Evolutionary conservation across 495 filamentous ascomycete species (phyloP), one percentile per base, ranked within the genome.

Genomic region (Glarea lozoyensis): DNA sequence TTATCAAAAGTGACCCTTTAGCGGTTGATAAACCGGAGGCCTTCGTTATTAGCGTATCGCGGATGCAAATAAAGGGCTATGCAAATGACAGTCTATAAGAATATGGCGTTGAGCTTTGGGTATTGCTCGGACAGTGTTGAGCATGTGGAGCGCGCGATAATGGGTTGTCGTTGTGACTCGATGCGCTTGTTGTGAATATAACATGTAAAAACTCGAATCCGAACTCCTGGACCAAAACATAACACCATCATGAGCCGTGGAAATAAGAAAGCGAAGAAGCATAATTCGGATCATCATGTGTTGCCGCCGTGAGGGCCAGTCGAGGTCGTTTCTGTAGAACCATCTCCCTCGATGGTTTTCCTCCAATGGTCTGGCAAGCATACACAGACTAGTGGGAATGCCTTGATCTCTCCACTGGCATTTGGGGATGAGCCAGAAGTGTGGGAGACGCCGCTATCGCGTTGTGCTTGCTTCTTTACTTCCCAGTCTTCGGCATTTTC

Each of bases 351-450:
- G 54, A 97, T 89, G 13, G 94, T 97, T 65, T 89, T 92, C 57
- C 82, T 80, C 93, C 93, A 99, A 60, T 96, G 88, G 56, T 96
- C 86, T 13, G 93, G 93, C 10, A 96, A 69, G 62, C 93, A 99
- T 22, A 99, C 88, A 61, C 93, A 99, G 17, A 99, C 93, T 45
- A 99, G 72, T 46, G 90, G 90, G 71, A 99, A 99, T 23, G 93
- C 93, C 62, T 97, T 97, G 66, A 97, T 88, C 57, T 97, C 90
- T 44, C 86, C 87, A 37, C 71, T 78, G 1, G 72, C 72, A 17
- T 78, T 69, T 19, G 84, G 81, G 15, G 83, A 85, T n/a, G 67
- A 58, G 7, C 76, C 79, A 11, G 88, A 88, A 29, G 83, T 81
- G 66, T 84, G 83, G 4, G 88, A 95, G 40, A 97, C 82, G 31